Conservation (phyloP, 2,329 filamentous ascomycete genomes). For the Teratosphaeria nubilosa region DNA sequence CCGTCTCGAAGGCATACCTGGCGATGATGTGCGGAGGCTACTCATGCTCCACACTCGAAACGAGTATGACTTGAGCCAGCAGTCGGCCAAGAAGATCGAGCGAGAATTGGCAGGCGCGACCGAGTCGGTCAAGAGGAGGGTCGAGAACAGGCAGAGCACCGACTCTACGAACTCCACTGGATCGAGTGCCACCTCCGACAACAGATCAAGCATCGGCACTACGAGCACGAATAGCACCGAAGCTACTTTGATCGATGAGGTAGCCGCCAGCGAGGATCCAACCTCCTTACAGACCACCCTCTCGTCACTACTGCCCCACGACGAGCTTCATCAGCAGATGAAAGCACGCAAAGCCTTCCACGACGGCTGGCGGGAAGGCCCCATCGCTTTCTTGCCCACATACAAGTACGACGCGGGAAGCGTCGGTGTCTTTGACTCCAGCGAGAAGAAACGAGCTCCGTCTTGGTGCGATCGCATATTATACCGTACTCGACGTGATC, state of each 20-base stretch:
- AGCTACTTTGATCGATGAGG: slow-evolving; percentile 16
- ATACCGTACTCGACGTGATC: slow-evolving; percentile 66
- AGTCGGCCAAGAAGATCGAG: slow-evolving; percentile 26
- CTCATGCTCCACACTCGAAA: slow-evolving; percentile 73
- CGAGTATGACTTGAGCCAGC: slow-evolving; percentile 53
- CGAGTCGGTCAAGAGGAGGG: slow-evolving; percentile 12
- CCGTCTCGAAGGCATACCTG: slow-evolving; percentile 74
- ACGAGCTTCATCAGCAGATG: slow-evolving; percentile 71
- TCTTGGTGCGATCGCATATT: slow-evolving; percentile 97
- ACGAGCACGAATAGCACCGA: slow-evolving; percentile 9
- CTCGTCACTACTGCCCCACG: slow-evolving; percentile 76
- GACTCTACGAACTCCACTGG: slow-evolving; percentile 2
- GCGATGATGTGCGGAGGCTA: slow-evolving; percentile 77
- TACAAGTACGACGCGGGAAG: slow-evolving; percentile 99
- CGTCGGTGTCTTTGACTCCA: slow-evolving; percentile 83
- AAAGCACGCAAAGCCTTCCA: slow-evolving; percentile 69
- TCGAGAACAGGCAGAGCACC: slow-evolving; percentile 6
- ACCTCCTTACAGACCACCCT: slow-evolving; percentile 81
- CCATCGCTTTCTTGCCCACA: slow-evolving; percentile 79
- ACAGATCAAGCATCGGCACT: background rate
- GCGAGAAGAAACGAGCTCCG: slow-evolving; percentile 83
- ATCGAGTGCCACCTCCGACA: background rate
- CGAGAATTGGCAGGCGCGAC: slow-evolving; percentile 22
- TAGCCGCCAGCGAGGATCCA: slow-evolving; percentile 58
- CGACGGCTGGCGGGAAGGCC: slow-evolving; percentile 84